A percentile compares a stretch with the other conserved stretches of the same genome.
phyloP scores from a whole-genome alignment of 495 filamentous ascomycete species.

The Apiosordaria backusii region DNA sequence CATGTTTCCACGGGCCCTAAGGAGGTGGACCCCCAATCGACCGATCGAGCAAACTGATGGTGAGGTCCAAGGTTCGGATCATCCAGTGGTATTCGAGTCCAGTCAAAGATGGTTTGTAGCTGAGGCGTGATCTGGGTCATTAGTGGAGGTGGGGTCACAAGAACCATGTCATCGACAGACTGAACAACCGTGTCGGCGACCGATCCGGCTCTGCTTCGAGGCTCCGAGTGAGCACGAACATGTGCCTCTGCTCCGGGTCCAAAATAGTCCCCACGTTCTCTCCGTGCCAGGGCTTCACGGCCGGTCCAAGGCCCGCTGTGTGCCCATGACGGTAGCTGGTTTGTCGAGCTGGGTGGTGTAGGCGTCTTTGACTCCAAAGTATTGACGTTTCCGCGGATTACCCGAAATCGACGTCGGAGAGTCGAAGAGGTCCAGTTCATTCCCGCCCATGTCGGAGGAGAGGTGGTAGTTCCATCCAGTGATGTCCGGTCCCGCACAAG shows the following conservation, averaged over 20 bases:
- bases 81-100: slow-evolving; percentile 60
- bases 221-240: slow-evolving; percentile 24
- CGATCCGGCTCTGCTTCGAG: slow-evolving; percentile 21
- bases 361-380: slow-evolving; percentile 24
- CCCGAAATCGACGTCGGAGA: slow-evolving; percentile 57
- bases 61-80: slow-evolving; percentile 56
- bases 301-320: slow-evolving; percentile 27
- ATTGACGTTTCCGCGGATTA: slow-evolving; percentile 51
- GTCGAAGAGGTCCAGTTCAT: slow-evolving; percentile 62
- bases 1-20: slow-evolving; percentile 65
- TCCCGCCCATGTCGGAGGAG: slow-evolving; percentile 52
- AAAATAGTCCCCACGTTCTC: slow-evolving; percentile 40
- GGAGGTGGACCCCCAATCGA: slow-evolving; percentile 62
- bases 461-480: slow-evolving; percentile 37
- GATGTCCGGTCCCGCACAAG: slow-evolving; percentile 46
- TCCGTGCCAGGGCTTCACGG: slow-evolving; percentile 23
- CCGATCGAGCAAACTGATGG: slow-evolving; percentile 60
- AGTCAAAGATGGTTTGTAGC: slow-evolving; percentile 55
- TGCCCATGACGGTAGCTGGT: slow-evolving; percentile 25
- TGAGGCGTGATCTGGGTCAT: slow-evolving; percentile 15
- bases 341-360: slow-evolving; percentile 34
- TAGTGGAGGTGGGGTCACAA: slow-evolving; percentile 14
- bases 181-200: slow-evolving; percentile 22
- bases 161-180: slow-evolving; percentile 29
- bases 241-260: slow-evolving; percentile 25